phyloP scores from a whole-genome alignment of 345 rosid genomes.

The Eucalyptus shirleyi region DNA sequence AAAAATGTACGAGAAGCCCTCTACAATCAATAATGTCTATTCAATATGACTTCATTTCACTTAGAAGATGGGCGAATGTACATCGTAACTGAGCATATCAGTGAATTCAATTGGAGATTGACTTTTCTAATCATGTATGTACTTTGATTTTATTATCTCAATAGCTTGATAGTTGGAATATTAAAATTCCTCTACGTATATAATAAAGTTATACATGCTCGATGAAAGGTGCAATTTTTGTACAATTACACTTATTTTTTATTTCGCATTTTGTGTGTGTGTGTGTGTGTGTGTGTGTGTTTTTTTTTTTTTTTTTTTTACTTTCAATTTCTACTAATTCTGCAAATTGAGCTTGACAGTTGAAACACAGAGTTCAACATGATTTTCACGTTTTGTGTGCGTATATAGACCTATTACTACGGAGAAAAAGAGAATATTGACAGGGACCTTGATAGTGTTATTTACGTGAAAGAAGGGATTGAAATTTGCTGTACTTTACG shows the following conservation, averaged over 20 bases:
- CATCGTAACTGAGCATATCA: neutral
- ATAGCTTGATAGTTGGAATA: neutral
- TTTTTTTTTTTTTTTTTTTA: no score
- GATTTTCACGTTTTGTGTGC: neutral
- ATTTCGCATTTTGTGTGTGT: neutral
- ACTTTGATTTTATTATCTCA: no score
- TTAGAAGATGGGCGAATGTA: neutral
- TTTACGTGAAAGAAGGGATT: neutral
- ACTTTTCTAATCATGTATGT: neutral
- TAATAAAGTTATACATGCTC: neutral
- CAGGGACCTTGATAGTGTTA: neutral
- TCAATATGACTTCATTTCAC: neutral
- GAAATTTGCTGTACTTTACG: neutral
- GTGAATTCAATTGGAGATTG: neutral
- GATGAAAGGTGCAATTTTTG: neutral
- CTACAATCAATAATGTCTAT: no score
- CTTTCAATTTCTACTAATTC: neutral
- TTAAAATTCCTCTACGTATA: neutral
- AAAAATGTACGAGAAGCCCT: neutral
- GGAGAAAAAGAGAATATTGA: neutral
- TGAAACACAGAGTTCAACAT: neutral
- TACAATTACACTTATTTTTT: no score
- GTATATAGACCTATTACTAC: neutral
- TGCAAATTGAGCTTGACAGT: neutral
- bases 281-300: no score